Conservation (phyloP, 2,329 filamentous ascomycete genomes). For the Calonectria pseudoreteaudii region DNA sequence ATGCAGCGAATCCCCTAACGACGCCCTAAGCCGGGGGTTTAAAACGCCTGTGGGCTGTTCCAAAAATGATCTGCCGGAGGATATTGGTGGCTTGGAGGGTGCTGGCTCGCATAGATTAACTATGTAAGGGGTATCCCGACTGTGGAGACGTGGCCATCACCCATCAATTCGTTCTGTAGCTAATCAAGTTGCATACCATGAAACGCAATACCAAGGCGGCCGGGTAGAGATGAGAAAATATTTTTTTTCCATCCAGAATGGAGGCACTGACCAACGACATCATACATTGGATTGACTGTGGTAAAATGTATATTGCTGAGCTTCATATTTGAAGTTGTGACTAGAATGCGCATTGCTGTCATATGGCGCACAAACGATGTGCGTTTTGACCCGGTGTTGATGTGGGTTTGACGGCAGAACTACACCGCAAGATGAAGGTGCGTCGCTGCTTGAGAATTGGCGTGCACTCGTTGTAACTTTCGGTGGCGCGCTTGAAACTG, state of each 20-base stretch:
- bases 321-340: background rate
- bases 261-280: background rate
- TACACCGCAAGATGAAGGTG: background rate
- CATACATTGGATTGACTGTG: no score
- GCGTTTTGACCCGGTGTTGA: background rate
- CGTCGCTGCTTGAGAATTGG: background rate
- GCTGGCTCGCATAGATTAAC: constrained; percentile 15
- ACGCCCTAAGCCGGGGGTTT: background rate
- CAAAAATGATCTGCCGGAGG: constrained; percentile 3
- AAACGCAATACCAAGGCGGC: background rate
- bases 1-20: background rate
- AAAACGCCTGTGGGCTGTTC: background rate
- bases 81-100: constrained; percentile 6
- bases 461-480: background rate
- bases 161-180: background rate
- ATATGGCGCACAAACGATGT: background rate
- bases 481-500: background rate
- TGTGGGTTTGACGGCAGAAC: background rate
- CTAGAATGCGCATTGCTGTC: background rate
- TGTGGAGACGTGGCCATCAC: constrained; percentile 12
- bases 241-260: background rate
- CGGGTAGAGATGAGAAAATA: background rate
- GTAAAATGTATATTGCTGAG: background rate
- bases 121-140: constrained; percentile 10
- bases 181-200: background rate